Conservation (phyloP, 2,329 filamentous ascomycete species). For the Diplocarpon rosae region DNA sequence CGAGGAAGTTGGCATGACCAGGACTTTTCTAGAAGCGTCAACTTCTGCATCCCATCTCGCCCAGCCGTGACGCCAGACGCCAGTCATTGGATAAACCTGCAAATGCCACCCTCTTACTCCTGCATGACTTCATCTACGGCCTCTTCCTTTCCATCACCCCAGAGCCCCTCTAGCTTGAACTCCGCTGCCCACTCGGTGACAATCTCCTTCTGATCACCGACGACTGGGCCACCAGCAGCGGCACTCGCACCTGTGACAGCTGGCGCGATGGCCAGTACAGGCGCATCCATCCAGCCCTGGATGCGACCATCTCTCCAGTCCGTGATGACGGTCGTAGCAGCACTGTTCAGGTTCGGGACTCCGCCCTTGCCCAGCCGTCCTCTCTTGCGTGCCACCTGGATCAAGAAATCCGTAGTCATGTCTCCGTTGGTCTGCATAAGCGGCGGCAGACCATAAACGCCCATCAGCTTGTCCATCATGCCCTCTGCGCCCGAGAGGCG, state of each 20-base stretch:
- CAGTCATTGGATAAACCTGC: background rate
- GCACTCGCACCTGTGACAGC: conserved; percentile 28
- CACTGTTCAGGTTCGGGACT: conserved; percentile 76
- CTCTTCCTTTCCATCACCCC: conserved; percentile 52
- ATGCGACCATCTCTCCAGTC: conserved; percentile 95
- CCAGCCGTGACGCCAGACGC: no score
- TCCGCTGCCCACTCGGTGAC: conserved; percentile 89
- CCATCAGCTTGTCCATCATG: conserved; percentile 67
- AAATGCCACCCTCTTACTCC: conserved; percentile 13
- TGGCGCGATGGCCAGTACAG: conserved; percentile 46
- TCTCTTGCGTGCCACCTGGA: conserved; percentile 89
- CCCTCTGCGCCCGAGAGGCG: conserved; percentile 63
- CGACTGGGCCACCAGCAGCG: conserved; percentile 32
- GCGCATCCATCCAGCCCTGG: conserved; percentile 80
- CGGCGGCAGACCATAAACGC: conserved; percentile 75
- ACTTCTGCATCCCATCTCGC: no score
- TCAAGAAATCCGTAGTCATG: conserved; percentile 76
- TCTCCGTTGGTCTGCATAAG: conserved; percentile 64
- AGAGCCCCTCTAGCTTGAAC: conserved; percentile 89
- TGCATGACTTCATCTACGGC: conserved; percentile 23
- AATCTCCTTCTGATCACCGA: conserved; percentile 69
- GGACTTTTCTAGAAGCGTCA: no score
- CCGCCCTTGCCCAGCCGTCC: conserved; percentile 82
- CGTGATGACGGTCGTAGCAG: conserved; percentile 87
- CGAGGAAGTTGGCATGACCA: no score